phyloP scores from a whole-genome alignment of 108 stramenopile genomes.

The Schizochytrium sp. region DNA sequence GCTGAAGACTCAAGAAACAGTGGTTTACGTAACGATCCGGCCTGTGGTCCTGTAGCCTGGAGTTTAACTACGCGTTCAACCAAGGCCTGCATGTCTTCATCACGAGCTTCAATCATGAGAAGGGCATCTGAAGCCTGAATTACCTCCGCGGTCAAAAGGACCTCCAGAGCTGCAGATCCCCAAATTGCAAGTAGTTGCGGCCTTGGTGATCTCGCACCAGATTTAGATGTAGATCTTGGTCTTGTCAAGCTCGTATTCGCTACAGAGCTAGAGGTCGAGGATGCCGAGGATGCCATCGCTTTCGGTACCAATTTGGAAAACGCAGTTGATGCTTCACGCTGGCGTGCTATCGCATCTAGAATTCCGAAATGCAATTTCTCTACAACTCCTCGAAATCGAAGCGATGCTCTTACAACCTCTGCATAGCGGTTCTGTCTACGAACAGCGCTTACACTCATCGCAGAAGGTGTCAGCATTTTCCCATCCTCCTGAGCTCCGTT shows the following conservation, averaged over 20 bases:
- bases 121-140: background rate
- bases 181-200: conserved; percentile 1
- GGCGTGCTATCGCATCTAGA: background rate
- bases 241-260: background rate
- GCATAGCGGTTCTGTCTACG: background rate
- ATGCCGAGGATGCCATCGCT: too few relatives aligned
- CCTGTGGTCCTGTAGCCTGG: background rate
- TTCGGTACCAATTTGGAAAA: too few relatives aligned
- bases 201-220: background rate
- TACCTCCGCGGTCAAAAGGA: background rate
- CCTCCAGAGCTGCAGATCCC: background rate
- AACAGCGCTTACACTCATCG: too few relatives aligned
- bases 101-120: background rate
- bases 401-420: background rate
- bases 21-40: conserved; percentile 28
- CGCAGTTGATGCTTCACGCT: too few relatives aligned
- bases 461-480: background rate
- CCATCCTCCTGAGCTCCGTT: background rate
- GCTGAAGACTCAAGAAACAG: background rate
- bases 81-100: background rate
- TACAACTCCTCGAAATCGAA: background rate
- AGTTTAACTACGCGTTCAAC: background rate
- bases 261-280: background rate
- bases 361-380: background rate
- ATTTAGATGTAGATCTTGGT: too few relatives aligned